Evolutionary conservation across 2,329 filamentous ascomycete species (phyloP), one percentile per base, ranked within the genome.

Genomic region (Aphanocladium album): DNA sequence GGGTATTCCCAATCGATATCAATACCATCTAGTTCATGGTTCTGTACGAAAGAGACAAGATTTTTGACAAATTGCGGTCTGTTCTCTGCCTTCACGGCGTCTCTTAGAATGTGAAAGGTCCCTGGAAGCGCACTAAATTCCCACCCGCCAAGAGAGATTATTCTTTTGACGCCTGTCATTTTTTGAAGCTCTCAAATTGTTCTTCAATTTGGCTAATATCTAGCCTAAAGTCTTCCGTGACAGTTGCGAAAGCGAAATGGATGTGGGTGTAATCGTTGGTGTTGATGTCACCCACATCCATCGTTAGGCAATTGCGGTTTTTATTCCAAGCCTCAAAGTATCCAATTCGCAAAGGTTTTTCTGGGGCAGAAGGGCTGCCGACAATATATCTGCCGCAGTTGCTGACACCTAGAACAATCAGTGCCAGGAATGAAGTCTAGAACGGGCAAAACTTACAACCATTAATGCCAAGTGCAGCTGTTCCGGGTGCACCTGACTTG

Each of bases 61-160:
- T 30, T 30, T 30, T 30, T 30, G 30, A 30, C 30, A 30, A 30
- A 30, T 9, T 30, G 30, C 9, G 30, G 30, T 30, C 30, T 30
- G 9, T 30, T 30, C 25, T 51, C 14, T 41, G 66, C 56, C 62
- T 55, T 69, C 30, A 68, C 65, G 2, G 67, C 73, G 8, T 73
- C 63, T 0, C 72, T 69, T 43, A 72, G 68, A 2, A 71, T 63
- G 41, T 68, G 63, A 37, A 64, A 72, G 0, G 67, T 71, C 0
- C 60, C 64, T 0, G 68, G 60, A 21, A 67, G 63, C 0, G 69
- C 70, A 0, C 68, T 71, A 5, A 71, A 72, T 1, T 67, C 70
- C 72, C 73, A 75, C 3, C 73, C 73, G 1, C 73, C 73, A 46
- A 75, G 70, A 0, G 74, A 73, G 25, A 76, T 61, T 43, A 75